Evolutionary conservation across 768 basidiomycete genomes (phyloP).

Genomic region (Auricularia sp.): DNA sequence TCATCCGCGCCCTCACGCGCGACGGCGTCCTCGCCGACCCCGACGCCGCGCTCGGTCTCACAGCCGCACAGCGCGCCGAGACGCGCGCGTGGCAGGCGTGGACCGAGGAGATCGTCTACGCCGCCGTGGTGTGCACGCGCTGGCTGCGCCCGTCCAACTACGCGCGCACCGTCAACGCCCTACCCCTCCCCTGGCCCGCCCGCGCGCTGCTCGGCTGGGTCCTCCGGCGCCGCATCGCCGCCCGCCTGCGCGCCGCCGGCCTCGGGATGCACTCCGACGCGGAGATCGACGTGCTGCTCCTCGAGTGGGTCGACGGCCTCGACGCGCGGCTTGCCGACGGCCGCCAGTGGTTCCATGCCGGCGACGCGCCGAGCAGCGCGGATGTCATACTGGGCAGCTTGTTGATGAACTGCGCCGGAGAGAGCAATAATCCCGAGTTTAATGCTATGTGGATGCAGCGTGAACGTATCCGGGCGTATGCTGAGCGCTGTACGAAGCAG

Average conservation of each 20-base stretch:
- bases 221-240: slow-evolving; percentile 13
- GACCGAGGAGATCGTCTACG: slow-evolving; percentile 22
- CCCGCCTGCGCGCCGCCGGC: slow-evolving; percentile 15
- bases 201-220: slow-evolving; percentile 16
- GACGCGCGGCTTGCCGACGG: slow-evolving; percentile 16
- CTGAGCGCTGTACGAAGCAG: background rate
- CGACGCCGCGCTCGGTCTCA: slow-evolving; percentile 14
- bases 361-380: background rate
- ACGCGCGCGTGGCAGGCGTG: slow-evolving; percentile 26
- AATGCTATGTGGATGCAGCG: background rate
- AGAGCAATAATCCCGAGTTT: background rate
- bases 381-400: background rate
- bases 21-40: slow-evolving; percentile 18
- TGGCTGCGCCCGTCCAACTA: slow-evolving; percentile 22
- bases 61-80: slow-evolving; percentile 19
- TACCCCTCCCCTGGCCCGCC: slow-evolving; percentile 11
- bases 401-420: background rate
- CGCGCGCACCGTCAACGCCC: slow-evolving; percentile 8
- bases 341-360: background rate
- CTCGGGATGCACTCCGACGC: slow-evolving; percentile 24
- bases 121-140: slow-evolving; percentile 20
- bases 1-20: slow-evolving; percentile 21
- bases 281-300: slow-evolving; percentile 21
- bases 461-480: background rate
- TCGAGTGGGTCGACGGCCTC: slow-evolving; percentile 21